Evolutionary conservation across 73 alveolate genomes (phyloP).

Genomic region (Symbiodinium natans): DNA sequence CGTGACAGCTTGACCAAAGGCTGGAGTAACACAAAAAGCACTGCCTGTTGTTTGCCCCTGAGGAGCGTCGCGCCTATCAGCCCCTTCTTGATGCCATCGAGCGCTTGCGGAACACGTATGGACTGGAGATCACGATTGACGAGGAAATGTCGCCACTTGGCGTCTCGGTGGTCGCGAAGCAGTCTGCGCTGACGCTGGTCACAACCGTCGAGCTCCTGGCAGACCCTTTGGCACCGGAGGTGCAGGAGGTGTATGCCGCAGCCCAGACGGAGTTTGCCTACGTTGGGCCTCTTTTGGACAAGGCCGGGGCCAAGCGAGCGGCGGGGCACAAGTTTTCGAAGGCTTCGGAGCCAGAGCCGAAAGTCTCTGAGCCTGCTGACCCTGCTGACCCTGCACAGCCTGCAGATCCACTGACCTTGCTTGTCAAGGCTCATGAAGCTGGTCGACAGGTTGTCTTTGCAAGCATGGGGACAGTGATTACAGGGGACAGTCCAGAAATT

Average conservation of each 20-base stretch:
- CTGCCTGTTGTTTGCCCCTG: neutral
- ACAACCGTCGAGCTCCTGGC: constrained; percentile 41
- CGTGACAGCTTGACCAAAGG: neutral
- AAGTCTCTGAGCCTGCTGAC: neutral
- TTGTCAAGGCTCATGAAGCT: neutral
- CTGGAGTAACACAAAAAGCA: too few species aligned
- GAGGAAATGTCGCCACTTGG: constrained; percentile 21
- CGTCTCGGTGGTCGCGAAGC: neutral
- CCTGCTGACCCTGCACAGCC: neutral
- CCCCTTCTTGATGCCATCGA: neutral
- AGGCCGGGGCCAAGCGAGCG: constrained; percentile 68
- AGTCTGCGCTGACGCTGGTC: constrained; percentile 40
- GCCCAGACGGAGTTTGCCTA: constrained; percentile 1
- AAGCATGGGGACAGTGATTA: constrained; percentile 73
- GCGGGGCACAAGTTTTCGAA: constrained; percentile 50
- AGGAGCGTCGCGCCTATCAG: neutral
- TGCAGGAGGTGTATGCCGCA: constrained; percentile 5
- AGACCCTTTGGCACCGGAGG: constrained; percentile 24
- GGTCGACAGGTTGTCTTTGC: constrained; percentile 20
- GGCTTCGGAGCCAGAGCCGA: neutral
- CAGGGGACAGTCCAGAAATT: constrained; percentile 29
- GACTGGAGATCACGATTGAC: neutral
- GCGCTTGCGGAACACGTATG: neutral
- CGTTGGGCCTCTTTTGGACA: constrained; percentile 55
- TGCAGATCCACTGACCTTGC: constrained; percentile 9